Evolutionary conservation across 352 stramenopile species (phyloP).

Genomic region (Blastocystis sp.): DNA sequence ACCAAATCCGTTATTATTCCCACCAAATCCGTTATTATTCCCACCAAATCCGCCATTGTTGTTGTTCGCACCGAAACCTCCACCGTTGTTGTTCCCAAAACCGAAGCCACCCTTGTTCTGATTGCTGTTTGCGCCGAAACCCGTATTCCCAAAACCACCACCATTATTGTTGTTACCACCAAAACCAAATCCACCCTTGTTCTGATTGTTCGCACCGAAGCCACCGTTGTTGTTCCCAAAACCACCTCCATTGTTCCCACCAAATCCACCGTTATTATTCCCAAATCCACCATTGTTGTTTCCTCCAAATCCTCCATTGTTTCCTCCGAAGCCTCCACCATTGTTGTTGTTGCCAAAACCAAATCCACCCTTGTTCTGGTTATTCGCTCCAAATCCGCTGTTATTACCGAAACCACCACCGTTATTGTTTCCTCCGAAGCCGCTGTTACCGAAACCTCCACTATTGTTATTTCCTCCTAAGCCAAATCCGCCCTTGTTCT

Average conservation of each 20-base stretch:
- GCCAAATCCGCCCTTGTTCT: not conserved
- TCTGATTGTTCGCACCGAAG: not conserved
- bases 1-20: no score
- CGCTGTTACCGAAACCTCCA: conserved; percentile 6
- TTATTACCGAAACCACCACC: conserved; percentile 19
- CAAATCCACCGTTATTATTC: not conserved
- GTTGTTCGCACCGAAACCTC: no score
- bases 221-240: conserved; percentile 17
- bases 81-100: no score
- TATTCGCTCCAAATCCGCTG: conserved; percentile 5
- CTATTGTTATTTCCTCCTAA: conserved; percentile 33
- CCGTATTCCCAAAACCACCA: no score
- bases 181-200: not conserved
- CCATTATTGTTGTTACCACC: conserved; percentile 16
- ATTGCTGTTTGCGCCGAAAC: no score
- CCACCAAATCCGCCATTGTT: no score
- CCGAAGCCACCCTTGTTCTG: no score
- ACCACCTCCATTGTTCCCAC: not conserved
- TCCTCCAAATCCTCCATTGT: not conserved
- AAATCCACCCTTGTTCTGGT: conserved; percentile 49
- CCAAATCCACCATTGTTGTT: conserved; percentile 66
- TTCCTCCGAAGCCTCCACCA: conserved; percentile 23
- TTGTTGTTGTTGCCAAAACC: conserved; percentile 39
- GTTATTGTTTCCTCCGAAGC: not conserved
- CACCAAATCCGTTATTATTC: no score